Evolutionary conservation across 768 basidiomycete genomes (phyloP), one percentile per base, ranked within the genome.

Genomic region (Dacryopinax spathularia): DNA sequence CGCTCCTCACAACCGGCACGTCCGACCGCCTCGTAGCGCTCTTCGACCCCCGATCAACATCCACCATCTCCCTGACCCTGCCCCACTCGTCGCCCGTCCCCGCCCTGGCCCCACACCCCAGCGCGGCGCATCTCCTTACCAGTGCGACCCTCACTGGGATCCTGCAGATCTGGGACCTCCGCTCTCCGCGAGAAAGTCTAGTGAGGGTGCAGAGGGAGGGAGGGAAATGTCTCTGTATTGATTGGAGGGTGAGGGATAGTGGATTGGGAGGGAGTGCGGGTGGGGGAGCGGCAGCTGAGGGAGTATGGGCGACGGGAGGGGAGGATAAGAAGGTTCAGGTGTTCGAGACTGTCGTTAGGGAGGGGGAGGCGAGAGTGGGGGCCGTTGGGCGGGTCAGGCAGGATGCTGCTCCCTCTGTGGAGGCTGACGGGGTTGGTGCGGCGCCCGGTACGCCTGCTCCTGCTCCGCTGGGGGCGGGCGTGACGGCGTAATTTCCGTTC

Each of bases 131-230:
- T 66, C 73, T 74, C 25, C 69, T 79, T 62, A 70, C 72, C 0
- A 71, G 73, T 10, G 77, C 73, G 2, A 72, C 74, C 0, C 76
- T 77, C 65, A 72, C 75, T 44, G 74, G 75, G 35, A 67, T 69
- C 0, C 66, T 77, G 48, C 73, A 75, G 43, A 74, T 78, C 59
- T 79, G 76, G 75, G 78, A 79, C 67, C 69, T 76, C n/a, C 69
- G 78, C 34, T 73, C 73, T 18, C 75, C 75, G 31, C 76, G 76
- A 63, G 71, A 75, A 62, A 72, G 73, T 1, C 64, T 78, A 31
- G 77, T 77, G 65, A 71, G 71, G 25, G 70, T 78, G 22, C 69
- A 69, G 18, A 68, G 75, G 61, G 69, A 70, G 34, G 37, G 64
- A 43, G 62, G 27, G 59, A 64, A 20, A 65, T 66, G 67, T 66